Base-by-base conservation (phyloP, 2,329 filamentous ascomycete species). In the Botrytis elliptica region DNA sequence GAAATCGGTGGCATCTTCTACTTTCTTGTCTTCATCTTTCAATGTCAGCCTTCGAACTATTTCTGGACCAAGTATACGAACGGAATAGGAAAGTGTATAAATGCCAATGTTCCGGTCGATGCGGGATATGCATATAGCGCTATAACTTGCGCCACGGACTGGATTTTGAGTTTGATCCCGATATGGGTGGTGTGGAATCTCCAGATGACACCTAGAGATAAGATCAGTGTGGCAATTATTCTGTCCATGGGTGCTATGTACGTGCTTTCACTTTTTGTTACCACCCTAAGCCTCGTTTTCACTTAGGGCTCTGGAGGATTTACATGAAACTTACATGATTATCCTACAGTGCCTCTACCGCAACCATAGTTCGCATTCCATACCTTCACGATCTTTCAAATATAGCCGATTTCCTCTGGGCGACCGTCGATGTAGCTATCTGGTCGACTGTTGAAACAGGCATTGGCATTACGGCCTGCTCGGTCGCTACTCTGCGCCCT, bases 401-500 rank as follows among this genome's bases (percentile, higher is more conserved):
- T 57, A 76, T 79, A 63, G 74, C 74, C 36, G 83, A 85, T 74
- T 82, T 82, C 70, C 77, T 84, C 8, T 84, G 81, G 75, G 80
- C 81, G 42, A 83, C 83, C 70, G 81, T 82, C 3, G 82, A 83
- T 75, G 79, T 84, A 20, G 81, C 82, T 6, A 83, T 84, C 73
- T 85, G 83, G 83, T 83, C 81, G 16, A 82, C 82, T n/a, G 76
- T 80, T n/a, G 83, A 84, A 75, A 83, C 81, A 49, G 82, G 82
- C 20, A 80, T 85, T 9, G 83, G 83, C 6, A 81, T 85, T 2
- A 79, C 81, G 8, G 83, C 83, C 10, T 82, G 82, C 9, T 83
- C 81, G 8, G 76, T 82, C 38, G 83, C 83, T 2, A 84, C 83
- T 0, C 79, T 84, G 1, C 83, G 83, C 8, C 81, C 83, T 4